Evolutionary conservation across 2,329 filamentous ascomycete genomes (phyloP).

Genomic region (Teratosphaeria zuluensis): DNA sequence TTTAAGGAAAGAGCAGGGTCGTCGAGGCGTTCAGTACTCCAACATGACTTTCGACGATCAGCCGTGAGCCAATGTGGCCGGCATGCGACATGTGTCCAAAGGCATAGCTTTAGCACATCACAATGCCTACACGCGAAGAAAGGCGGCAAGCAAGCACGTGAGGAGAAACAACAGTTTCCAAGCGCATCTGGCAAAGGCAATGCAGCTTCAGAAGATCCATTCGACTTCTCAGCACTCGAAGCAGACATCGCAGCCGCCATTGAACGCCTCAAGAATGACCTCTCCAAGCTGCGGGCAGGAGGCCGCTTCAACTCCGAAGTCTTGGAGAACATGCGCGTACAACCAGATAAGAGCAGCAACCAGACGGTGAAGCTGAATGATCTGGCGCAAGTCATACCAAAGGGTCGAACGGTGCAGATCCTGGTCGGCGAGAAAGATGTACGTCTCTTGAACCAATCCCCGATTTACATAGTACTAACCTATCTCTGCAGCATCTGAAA

Average conservation of each 20-base stretch:
- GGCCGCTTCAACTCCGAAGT: constrained; percentile 53
- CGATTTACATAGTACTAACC: not conserved
- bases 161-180: constrained; percentile 14
- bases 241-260: constrained; percentile 45
- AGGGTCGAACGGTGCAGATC: constrained; percentile 52
- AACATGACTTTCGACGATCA: not conserved
- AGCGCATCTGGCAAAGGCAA: not conserved
- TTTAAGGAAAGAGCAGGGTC: not conserved
- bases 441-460: not conserved
- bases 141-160: constrained; percentile 41
- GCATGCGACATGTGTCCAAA: not conserved
- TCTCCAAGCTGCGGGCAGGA: constrained; percentile 52
- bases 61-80: constrained; percentile 4
- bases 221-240: constrained; percentile 51
- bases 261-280: constrained; percentile 49
- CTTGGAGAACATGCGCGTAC: constrained; percentile 53
- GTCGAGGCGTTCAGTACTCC: not conserved
- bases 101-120: constrained; percentile 35
- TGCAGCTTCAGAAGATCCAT: constrained; percentile 41
- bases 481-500: constrained; percentile 41
- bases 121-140: constrained; percentile 37
- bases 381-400: constrained; percentile 57
- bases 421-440: constrained; percentile 56
- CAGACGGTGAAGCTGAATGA: constrained; percentile 48
- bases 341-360: constrained; percentile 41